Percentiles rank a stretch among this genome's conserved stretches.
These are phyloP conservation scores for Plasmodium knowlesi DNA, from an alignment of 169 alveolate species.

Conservation along the genomic window DNA sequence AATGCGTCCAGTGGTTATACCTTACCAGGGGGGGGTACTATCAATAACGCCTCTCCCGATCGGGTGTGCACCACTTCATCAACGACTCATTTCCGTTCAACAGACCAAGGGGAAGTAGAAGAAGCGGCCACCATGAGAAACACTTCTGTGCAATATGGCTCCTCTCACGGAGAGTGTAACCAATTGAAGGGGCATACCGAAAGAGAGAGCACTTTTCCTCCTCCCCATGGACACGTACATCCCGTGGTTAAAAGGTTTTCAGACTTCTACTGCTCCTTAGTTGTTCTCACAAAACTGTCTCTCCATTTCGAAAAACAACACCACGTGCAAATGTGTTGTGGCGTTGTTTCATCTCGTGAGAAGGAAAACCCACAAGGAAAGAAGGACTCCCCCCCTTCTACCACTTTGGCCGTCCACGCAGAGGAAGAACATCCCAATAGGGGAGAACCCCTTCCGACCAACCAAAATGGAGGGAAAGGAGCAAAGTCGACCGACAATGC, in stretches of 20 bases:
- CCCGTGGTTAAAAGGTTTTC: conserved; percentile 14
- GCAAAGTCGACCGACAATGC: background rate
- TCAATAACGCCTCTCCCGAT: background rate
- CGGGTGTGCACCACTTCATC: background rate
- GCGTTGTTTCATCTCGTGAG: background rate
- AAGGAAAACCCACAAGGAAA: background rate
- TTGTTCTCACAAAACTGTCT: background rate
- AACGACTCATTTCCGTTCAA: background rate
- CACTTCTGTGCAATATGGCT: background rate
- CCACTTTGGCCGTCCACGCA: background rate
- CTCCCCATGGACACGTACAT: conserved; percentile 5
- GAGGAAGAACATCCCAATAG: background rate
- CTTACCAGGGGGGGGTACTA: background rate
- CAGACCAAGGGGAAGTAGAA: background rate
- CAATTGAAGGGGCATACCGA: background rate
- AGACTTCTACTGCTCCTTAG: conserved; percentile 53
- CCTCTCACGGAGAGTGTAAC: background rate
- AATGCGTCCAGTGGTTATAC: background rate
- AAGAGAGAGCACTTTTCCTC: background rate
- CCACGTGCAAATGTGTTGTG: background rate
- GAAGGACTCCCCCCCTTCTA: background rate
- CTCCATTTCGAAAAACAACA: conserved; percentile 17
- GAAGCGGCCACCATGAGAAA: background rate
- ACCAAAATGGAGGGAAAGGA: background rate
- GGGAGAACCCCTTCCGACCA: background rate